Evolutionary conservation across 2,329 filamentous ascomycete genomes (phyloP).

Genomic region (Fusarium coffeatum): DNA sequence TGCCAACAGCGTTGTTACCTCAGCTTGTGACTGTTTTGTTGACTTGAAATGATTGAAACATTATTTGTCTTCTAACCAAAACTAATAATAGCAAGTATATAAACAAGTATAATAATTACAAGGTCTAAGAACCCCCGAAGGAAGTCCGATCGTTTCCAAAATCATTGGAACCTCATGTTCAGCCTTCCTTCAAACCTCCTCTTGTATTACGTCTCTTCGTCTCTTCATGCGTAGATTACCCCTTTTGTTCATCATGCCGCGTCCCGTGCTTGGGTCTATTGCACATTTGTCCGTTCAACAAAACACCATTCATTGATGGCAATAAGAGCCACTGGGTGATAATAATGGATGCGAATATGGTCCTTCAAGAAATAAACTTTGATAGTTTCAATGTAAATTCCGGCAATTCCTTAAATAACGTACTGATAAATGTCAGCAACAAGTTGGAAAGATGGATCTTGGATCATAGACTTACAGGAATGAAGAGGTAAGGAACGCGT

Average conservation of each 20-base stretch:
- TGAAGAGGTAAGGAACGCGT: constrained; percentile 84
- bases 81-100: constrained; percentile 6
- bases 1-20: background rate
- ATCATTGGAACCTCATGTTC: background rate
- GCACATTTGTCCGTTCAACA: background rate
- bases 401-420: constrained; percentile 52
- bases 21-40: background rate
- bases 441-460: background rate
- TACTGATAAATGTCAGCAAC: constrained; percentile 50
- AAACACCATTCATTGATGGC: background rate
- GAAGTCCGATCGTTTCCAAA: background rate
- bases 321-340: background rate
- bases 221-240: constrained; percentile 16
- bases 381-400: background rate
- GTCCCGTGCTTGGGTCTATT: background rate
- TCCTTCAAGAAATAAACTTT: background rate
- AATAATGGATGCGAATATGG: constrained; percentile 6
- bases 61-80: background rate
- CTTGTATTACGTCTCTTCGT: constrained; percentile 29
- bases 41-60: background rate
- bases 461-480: constrained; percentile 64
- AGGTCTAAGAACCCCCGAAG: background rate
- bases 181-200: background rate
- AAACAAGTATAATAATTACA: constrained; percentile 26
- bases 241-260: constrained; percentile 6